These are phyloP conservation scores for Sphaerostilbella broomeana DNA, from an alignment of 2,329 filamentous ascomycete species.

Conservation along the genomic window DNA sequence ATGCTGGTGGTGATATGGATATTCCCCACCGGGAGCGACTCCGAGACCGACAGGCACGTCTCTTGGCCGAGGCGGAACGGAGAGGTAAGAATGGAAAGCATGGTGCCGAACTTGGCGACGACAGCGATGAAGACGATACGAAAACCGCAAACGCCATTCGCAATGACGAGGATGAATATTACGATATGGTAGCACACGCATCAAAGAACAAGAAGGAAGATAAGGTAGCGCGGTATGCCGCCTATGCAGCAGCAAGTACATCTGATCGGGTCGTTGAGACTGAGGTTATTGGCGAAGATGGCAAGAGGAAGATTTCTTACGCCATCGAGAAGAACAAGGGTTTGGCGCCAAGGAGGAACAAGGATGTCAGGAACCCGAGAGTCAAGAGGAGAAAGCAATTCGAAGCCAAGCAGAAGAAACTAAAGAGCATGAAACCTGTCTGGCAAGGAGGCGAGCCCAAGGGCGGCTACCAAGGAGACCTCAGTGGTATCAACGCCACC, in stretches of 20 bases:
- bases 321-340: conserved; percentile 98
- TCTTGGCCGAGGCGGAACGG: conserved; percentile 83
- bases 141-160: conserved; percentile 43
- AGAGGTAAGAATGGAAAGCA: conserved; percentile 61
- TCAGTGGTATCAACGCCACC: conserved; percentile 91
- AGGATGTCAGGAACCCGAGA: conserved; percentile 88
- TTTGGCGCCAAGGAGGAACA: conserved; percentile 79
- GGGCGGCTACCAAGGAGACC: conserved; percentile 83
- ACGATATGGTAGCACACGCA: conserved; percentile 73
- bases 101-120: conserved; percentile 62
- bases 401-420: conserved; percentile 95
- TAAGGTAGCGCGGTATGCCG: conserved; percentile 52
- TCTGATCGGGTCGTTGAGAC: conserved; percentile 57
- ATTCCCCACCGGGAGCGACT: conserved; percentile 85
- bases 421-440: conserved; percentile 75
- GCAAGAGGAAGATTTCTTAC: conserved; percentile 89
- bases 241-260: conserved; percentile 55
- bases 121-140: conserved; percentile 62
- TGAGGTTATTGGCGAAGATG: conserved; percentile 69
- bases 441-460: conserved; percentile 81
- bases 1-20: conserved; percentile 73
- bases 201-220: conserved; percentile 68
- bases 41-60: conserved; percentile 74
- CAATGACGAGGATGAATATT: conserved; percentile 69
- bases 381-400: conserved; percentile 98